These are phyloP conservation scores for Rhexocercosporidium sp. DNA, from an alignment of 2,329 filamentous ascomycete genomes.

Conservation along the genomic window DNA sequence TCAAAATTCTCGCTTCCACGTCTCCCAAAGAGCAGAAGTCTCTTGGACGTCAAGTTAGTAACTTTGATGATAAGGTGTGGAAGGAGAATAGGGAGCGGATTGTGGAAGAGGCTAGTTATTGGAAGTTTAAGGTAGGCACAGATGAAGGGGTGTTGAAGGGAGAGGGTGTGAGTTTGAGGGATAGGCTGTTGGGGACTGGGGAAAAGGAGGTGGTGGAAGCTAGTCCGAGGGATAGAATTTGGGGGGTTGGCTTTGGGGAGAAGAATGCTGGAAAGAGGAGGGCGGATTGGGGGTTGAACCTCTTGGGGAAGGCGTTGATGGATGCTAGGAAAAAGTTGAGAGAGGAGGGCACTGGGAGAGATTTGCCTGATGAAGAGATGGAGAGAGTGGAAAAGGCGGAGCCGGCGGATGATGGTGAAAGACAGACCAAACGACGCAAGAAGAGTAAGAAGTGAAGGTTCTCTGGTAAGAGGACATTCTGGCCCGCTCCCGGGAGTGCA, in stretches of 20 bases:
- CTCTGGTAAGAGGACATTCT: not conserved
- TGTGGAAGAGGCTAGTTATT: constrained; percentile 61
- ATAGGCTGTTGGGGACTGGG: constrained; percentile 60
- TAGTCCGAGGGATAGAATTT: constrained; percentile 63
- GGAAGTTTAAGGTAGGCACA: constrained; percentile 58
- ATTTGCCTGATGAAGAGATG: not conserved
- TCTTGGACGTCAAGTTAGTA: constrained; percentile 59
- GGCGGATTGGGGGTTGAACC: constrained; percentile 65
- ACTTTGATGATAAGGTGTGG: constrained; percentile 60
- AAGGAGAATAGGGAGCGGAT: constrained; percentile 55
- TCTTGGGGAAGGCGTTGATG: constrained; percentile 68
- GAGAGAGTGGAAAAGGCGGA: not conserved
- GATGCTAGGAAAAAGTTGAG: constrained; percentile 59
- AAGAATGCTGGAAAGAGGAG: constrained; percentile 54
- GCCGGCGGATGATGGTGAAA: not conserved
- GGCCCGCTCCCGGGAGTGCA: not conserved
- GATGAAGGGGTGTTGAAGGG: constrained; percentile 40
- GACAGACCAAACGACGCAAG: not conserved
- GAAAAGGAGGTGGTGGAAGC: constrained; percentile 67
- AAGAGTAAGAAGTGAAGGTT: not conserved
- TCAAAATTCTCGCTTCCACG: constrained; percentile 53
- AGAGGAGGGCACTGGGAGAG: not conserved
- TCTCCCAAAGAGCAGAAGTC: constrained; percentile 55
- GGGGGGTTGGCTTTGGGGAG: constrained; percentile 67
- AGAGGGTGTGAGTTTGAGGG: constrained; percentile 45